These are phyloP conservation scores for Neonothopanus nambi DNA, from an alignment of 1,284 basidiomycete genomes.

Conservation along the genomic window DNA sequence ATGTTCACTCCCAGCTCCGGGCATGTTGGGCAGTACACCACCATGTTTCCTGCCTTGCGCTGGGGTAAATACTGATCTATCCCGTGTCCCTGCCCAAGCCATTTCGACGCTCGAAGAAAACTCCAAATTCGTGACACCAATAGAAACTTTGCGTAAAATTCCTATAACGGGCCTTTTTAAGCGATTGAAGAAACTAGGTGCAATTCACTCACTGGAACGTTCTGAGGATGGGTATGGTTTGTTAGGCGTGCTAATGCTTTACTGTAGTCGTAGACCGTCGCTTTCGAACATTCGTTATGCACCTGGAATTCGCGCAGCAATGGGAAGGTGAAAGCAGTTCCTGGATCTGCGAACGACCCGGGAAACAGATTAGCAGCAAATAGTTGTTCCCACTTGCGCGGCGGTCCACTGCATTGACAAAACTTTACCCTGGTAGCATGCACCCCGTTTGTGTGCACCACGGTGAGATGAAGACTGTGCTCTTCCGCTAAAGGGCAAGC, in stretches of 20 bases:
- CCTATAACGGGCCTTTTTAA: constrained; percentile 12
- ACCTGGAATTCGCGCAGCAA: constrained; percentile 31
- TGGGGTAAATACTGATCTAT: constrained; percentile 25
- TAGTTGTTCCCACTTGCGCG: constrained; percentile 22
- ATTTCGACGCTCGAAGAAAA: constrained; percentile 18
- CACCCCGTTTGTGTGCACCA: constrained; percentile 21
- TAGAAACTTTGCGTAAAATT: constrained; percentile 25
- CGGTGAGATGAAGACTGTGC: neutral
- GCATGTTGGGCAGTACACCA: constrained; percentile 21
- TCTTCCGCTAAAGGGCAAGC: neutral
- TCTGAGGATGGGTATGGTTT: neutral
- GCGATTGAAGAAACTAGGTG: neutral
- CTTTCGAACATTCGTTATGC: constrained; percentile 26
- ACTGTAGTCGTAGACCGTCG: constrained; percentile 27
- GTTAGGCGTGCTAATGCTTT: constrained; percentile 17
- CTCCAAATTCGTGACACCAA: constrained; percentile 25
- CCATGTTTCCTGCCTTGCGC: constrained; percentile 17
- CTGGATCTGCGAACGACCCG: constrained; percentile 24
- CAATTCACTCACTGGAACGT: neutral
- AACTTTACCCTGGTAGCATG: constrained; percentile 17
- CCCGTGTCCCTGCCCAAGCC: constrained; percentile 26
- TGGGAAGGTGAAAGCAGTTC: constrained; percentile 28
- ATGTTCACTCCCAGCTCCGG: constrained; percentile 26
- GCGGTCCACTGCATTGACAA: constrained; percentile 19
- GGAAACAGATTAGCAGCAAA: constrained; percentile 29